These are phyloP conservation scores for Rossbeevera mucosa DNA, from an alignment of 768 basidiomycete species.

Conservation along the genomic window DNA sequence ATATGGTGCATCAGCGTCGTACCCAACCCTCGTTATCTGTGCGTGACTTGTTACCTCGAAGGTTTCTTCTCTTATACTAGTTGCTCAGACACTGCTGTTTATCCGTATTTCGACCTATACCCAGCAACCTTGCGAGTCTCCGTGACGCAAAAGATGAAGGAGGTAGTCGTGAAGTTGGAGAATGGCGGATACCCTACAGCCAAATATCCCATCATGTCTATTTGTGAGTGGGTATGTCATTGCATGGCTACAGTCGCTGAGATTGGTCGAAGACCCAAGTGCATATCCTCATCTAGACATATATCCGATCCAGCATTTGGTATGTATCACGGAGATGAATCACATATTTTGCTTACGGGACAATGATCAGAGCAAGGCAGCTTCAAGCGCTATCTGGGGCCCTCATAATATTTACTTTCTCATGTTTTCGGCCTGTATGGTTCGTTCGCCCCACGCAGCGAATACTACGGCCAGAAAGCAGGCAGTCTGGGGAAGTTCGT, in stretches of 20 bases:
- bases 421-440: conserved; percentile 44
- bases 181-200: conserved; percentile 5
- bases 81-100: conserved; percentile 34
- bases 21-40: conserved; percentile 19
- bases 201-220: conserved; percentile 24
- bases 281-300: conserved; percentile 40
- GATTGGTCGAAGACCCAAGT: conserved; percentile 33
- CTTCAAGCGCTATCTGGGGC: conserved; percentile 10
- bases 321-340: conserved; percentile 1
- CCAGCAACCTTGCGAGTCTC: conserved; percentile 30
- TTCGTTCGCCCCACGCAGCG: conserved; percentile 44
- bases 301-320: conserved; percentile 30
- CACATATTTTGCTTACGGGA: background rate
- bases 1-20: background rate
- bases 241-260: conserved; percentile 7
- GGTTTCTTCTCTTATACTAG: background rate
- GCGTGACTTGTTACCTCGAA: background rate
- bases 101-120: conserved; percentile 41
- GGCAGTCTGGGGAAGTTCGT: conserved; percentile 36
- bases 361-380: conserved; percentile 3
- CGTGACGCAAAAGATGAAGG: conserved; percentile 54
- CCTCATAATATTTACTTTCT: background rate
- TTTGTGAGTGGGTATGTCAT: conserved; percentile 22
- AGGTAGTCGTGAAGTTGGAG: conserved; percentile 1
- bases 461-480: conserved; percentile 38